Base-by-base conservation (phyloP, 2,329 filamentous ascomycete genomes). In the Peltaster fructicola region DNA sequence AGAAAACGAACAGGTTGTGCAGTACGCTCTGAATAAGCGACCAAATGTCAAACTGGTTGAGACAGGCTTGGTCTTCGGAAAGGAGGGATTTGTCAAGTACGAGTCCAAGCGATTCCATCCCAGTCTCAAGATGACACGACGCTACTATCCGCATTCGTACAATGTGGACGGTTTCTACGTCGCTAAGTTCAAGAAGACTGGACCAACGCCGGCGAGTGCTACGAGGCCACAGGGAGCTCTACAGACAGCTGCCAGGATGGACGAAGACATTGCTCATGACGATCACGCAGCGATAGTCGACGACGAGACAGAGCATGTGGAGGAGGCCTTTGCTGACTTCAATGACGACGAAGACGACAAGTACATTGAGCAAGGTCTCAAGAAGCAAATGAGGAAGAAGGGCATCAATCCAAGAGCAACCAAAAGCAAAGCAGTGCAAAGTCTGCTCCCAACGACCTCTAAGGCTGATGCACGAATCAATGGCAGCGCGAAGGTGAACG, bases 161-260 rank as follows among this genome's bases (percentile, higher is more conserved):
- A 92, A 93, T 56, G 82, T 98, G 16, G 88, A 95, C 50, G 88
- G 88, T 36, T 98, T 98, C 71, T 98, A 82, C 50, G 88, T 98
- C 33, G 80, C 82, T 44, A 98, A 98, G 54, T 77, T 98, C 56
- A 84, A 91, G 55, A 98, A 98, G 65, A 69, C 69, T 9, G 85
- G 71, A 0, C 76, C 80, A 3, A 79, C 77, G 19, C 73, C 78
- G 1, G 55, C 62, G 29, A 68, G 65, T 26, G 60, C 64, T 2
- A 56, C 64, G 6, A 43, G 46, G 26, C 48, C 53, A 27, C 51
- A 52, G 24, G 47, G 39, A 44, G 34, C 40, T 40, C 3, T 39
- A 35, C 15, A 43, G 35, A 17, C 36, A 37, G 7, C 44, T 49
- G 15, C 36, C 20, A 57, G 20, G 50, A 66, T 74, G 10, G 76